Evolutionary conservation across 257 asterid genomes (phyloP).

Genomic region (Thymus quinquecostatus): DNA sequence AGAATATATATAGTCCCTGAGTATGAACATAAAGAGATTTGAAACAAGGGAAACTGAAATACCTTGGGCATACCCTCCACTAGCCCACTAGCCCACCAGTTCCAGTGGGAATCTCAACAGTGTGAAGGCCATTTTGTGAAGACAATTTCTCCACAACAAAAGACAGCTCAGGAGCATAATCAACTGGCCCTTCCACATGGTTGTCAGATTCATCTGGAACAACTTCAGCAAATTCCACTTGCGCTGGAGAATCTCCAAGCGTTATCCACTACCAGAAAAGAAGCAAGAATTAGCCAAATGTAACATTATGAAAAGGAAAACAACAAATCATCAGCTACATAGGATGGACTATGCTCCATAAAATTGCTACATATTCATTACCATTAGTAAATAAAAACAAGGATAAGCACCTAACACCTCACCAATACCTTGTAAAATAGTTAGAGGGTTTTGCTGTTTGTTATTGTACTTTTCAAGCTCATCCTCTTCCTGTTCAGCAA

Average conservation of each 20-base stretch:
- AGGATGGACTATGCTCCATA: too few relatives aligned
- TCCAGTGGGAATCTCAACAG: slow-evolving; percentile 52
- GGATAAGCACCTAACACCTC: not conserved
- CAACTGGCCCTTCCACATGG: slow-evolving; percentile 52
- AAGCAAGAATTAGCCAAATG: too few relatives aligned
- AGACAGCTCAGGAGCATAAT: slow-evolving; percentile 55
- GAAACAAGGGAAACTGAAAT: slow-evolving; percentile 17
- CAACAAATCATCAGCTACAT: too few relatives aligned
- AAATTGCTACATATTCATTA: too few relatives aligned
- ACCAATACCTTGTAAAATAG: too few relatives aligned
- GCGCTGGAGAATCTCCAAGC: too few relatives aligned
- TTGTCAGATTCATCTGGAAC: slow-evolving; percentile 39
- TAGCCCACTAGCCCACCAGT: slow-evolving; percentile 78
- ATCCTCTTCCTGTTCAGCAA: slow-evolving; percentile 88
- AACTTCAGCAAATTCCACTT: slow-evolving; percentile 28
- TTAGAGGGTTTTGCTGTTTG: too few relatives aligned
- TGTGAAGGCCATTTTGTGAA: slow-evolving; percentile 56
- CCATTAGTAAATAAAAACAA: too few relatives aligned
- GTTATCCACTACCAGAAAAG: too few relatives aligned
- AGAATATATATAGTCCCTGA: too few relatives aligned
- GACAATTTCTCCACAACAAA: slow-evolving; percentile 92
- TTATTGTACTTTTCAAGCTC: slow-evolving; percentile 78
- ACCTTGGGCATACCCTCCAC: slow-evolving; percentile 86
- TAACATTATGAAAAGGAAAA: too few relatives aligned
- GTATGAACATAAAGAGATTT: not conserved